These are phyloP conservation scores for Strigomonas culicis DNA, from an alignment of 208 protist species.

Conservation along the genomic window DNA sequence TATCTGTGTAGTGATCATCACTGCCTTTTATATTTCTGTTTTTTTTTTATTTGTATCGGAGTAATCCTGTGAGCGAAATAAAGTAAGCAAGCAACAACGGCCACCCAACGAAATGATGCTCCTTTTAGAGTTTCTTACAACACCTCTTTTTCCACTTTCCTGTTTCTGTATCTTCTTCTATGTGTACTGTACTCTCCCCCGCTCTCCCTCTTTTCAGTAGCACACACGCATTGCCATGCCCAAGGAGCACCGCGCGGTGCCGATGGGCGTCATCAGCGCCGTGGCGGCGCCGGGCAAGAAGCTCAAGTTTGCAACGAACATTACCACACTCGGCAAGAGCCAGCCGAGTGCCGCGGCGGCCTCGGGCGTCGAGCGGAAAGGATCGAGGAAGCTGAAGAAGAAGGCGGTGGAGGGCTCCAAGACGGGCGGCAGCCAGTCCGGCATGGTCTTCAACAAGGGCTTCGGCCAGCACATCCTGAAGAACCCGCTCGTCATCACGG, in stretches of 20 bases:
- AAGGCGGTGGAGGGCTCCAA: constrained; percentile 32
- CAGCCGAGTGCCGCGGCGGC: constrained; percentile 20
- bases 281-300: constrained; percentile 48
- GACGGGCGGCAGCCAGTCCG: constrained; percentile 78
- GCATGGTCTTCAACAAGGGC: constrained; percentile 95
- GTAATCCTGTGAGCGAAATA: constrained; percentile 4
- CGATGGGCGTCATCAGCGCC: constrained; percentile 84
- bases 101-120: too few species aligned
- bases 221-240: constrained; percentile 39
- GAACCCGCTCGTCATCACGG: constrained; percentile 97
- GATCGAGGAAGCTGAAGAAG: constrained; percentile 36
- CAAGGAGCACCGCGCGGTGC: constrained; percentile 59
- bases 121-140: not conserved
- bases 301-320: constrained; percentile 76
- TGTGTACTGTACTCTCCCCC: not conserved
- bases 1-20: not conserved
- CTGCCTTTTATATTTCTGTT: not conserved
- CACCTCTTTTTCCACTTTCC: not conserved
- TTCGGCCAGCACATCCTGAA: constrained; percentile 99
- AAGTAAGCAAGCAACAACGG: constrained; percentile 1
- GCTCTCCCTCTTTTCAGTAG: not conserved
- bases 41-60: not conserved
- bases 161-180: constrained; percentile 3
- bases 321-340: constrained; percentile 68
- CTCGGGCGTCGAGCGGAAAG: constrained; percentile 10